These are phyloP conservation scores for Aphanocladium album DNA, from an alignment of 2,329 filamentous ascomycete genomes.

Conservation along the genomic window DNA sequence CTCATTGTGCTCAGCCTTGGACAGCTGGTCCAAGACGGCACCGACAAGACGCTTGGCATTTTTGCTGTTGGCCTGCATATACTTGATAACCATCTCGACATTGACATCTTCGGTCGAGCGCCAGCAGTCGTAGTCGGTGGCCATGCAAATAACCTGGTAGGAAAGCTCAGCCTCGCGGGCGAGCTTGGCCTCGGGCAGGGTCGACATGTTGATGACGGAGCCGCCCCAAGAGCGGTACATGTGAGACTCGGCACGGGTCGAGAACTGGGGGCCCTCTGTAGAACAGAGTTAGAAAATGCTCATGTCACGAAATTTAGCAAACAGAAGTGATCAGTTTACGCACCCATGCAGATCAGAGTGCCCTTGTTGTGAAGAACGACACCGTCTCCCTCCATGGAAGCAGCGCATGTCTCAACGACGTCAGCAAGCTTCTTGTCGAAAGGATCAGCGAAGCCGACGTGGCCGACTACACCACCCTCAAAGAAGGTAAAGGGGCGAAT, in stretches of 20 bases:
- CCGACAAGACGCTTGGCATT: slow-evolving; percentile 84
- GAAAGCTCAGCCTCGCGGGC: slow-evolving; percentile 93
- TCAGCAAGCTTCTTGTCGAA: slow-evolving; percentile 76
- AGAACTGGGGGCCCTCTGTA: slow-evolving; percentile 94
- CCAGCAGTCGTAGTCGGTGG: slow-evolving; percentile 99
- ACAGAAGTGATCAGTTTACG: slow-evolving; percentile 23
- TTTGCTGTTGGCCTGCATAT: slow-evolving; percentile 88
- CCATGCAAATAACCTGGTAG: slow-evolving; percentile 99
- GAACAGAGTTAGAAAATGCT: not conserved
- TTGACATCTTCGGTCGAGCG: slow-evolving; percentile 77
- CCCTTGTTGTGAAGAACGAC: slow-evolving; percentile 80
- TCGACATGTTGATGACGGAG: slow-evolving; percentile 97
- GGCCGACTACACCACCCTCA: slow-evolving; percentile 82
- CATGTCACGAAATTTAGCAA: no score
- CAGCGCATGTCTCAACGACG: slow-evolving; percentile 72
- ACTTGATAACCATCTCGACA: slow-evolving; percentile 93
- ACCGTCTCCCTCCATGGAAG: slow-evolving; percentile 72
- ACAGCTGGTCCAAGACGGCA: slow-evolving; percentile 81
- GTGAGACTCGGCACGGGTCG: slow-evolving; percentile 89
- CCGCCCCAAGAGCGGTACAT: slow-evolving; percentile 94
- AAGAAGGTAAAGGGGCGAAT: slow-evolving; percentile 95
- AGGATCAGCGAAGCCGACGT: slow-evolving; percentile 93
- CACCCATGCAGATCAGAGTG: slow-evolving; percentile 87
- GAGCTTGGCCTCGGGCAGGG: slow-evolving; percentile 90
- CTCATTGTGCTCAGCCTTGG: slow-evolving; percentile 69